A percentile compares a stretch with the other conserved stretches of the same genome.
phyloP scores from a whole-genome alignment of 2,329 filamentous ascomycete genomes.

The Sporothrix globosa region DNA sequence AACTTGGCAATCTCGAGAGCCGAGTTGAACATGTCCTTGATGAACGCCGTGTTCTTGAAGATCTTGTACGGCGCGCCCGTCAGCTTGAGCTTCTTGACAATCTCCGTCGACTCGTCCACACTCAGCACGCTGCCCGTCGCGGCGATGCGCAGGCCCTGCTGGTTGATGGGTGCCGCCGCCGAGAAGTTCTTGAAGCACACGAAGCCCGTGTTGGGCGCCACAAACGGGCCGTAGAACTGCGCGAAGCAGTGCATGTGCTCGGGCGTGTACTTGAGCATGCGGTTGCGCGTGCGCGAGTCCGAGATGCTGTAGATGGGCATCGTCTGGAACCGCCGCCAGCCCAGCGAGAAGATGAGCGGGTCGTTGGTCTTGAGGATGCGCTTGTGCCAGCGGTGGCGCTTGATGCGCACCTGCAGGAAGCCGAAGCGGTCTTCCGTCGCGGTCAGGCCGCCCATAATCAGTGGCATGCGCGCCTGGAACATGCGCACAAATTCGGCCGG shows the following conservation, averaged over 20 bases:
- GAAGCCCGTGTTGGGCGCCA: constrained; percentile 95
- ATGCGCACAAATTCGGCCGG: constrained; percentile 85
- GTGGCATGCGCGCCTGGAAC: constrained; percentile 80
- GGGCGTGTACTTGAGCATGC: constrained; percentile 98
- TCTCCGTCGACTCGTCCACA: constrained; percentile 94
- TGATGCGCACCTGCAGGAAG: constrained; percentile 93
- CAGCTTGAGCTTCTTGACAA: constrained; percentile 98
- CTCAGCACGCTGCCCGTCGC: constrained; percentile 91
- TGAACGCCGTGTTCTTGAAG: constrained; percentile 98
- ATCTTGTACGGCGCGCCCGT: constrained; percentile 77
- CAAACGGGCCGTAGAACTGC: constrained; percentile 91
- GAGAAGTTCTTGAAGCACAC: constrained; percentile 90
- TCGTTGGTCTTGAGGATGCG: constrained; percentile 98
- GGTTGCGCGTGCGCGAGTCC: constrained; percentile 88
- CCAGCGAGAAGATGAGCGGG: constrained; percentile 93
- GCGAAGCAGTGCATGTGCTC: constrained; percentile 99
- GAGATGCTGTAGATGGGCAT: constrained; percentile 93
- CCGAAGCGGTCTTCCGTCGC: constrained; percentile 95
- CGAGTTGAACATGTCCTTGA: constrained; percentile 97
- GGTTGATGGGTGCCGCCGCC: constrained; percentile 65
- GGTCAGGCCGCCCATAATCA: constrained; percentile 88
- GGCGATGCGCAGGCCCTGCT: constrained; percentile 80
- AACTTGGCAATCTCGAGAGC: constrained; percentile 97
- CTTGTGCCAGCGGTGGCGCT: constrained; percentile 98
- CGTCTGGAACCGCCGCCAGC: constrained; percentile 93